Conservation (phyloP, 345 rosid species). For the Rhodomyrtus tomentosa region DNA sequence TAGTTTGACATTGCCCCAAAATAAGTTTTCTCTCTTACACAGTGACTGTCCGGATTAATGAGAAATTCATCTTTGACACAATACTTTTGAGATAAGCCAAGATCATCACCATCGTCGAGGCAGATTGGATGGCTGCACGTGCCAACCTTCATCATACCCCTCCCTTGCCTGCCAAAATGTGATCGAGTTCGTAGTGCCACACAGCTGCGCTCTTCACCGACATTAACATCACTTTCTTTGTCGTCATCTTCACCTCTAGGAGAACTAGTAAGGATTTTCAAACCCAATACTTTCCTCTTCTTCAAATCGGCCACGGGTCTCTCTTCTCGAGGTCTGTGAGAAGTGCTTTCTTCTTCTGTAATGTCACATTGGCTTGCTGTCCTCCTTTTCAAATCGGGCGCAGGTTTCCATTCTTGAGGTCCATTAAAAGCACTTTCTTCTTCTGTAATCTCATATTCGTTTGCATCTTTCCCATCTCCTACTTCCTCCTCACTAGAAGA, state of each 20-base stretch:
- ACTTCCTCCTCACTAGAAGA: neutral
- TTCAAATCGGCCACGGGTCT: neutral
- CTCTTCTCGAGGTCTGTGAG: neutral
- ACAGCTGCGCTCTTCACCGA: neutral
- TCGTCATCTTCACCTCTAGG: neutral
- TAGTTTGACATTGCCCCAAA: neutral
- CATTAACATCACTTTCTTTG: neutral
- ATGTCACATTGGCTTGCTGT: neutral
- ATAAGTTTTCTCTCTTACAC: neutral
- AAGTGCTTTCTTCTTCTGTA: neutral
- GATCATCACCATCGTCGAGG: neutral
- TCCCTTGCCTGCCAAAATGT: neutral
- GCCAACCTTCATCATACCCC: neutral
- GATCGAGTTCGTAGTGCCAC: slow-evolving; percentile 14
- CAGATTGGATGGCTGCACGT: neutral
- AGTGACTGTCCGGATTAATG: neutral
- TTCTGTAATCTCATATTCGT: neutral
- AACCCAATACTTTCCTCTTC: neutral
- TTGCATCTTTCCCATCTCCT: neutral
- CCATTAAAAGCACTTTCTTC: neutral
- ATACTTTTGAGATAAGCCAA: neutral
- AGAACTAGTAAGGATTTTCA: neutral
- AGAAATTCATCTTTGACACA: neutral
- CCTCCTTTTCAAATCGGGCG: neutral
- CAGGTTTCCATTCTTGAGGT: neutral